Evolutionary conservation across 805 yeast species (phyloP), one percentile per base, ranked within the genome.

Genomic region (Pichia occidentalis): DNA sequence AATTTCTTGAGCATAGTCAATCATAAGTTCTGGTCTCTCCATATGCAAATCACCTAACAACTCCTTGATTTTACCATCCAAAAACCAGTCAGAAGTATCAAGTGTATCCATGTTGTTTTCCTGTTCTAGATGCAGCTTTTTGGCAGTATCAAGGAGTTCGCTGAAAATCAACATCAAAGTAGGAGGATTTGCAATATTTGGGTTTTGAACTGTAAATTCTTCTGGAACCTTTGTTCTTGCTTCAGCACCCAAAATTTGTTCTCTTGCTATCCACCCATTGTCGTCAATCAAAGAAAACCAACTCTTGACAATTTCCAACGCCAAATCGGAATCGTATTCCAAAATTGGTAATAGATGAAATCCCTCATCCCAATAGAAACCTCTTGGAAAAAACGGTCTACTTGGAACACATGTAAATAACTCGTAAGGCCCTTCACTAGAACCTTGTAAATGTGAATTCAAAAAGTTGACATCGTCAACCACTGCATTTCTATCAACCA

Each of bases 291-390:
- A 61, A 25, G 70, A 60, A 56, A 90, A 85, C 98, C 98, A 92
- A 36, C 95, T 83, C 52, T 79, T 71, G 40, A 88, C 55, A 13
- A 92, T 79, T 47, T 85, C 92, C 44, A 87, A 65, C 0, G 77
- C 85, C 30, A 88, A 64, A 52, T 85, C 95, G 12, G 84, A 70
- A 59, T 92, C 97, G 55, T 81, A 88, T 33, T 81, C 80, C 49
- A 84, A 59, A 26, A 92, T 64, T 7, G 95, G 95, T 28, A 88
- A 65, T 43, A 90, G 65, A 57, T 90, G 96, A 60, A 92, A 92
- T 0, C 98, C 98, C 61, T 92, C 98, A 60, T 92, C 98, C 98
- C 98, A 92, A 54, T 85, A 86, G 54, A 92, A 92, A 0, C 98
- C 98, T 46, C 98, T 71, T 4, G 98, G 97, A 60, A 92, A 92